A percentile compares a stretch with the other conserved stretches of the same genome.
Evolutionary conservation across 2,329 filamentous ascomycete species (phyloP).

Genomic region (Aureobasidium lini): DNA sequence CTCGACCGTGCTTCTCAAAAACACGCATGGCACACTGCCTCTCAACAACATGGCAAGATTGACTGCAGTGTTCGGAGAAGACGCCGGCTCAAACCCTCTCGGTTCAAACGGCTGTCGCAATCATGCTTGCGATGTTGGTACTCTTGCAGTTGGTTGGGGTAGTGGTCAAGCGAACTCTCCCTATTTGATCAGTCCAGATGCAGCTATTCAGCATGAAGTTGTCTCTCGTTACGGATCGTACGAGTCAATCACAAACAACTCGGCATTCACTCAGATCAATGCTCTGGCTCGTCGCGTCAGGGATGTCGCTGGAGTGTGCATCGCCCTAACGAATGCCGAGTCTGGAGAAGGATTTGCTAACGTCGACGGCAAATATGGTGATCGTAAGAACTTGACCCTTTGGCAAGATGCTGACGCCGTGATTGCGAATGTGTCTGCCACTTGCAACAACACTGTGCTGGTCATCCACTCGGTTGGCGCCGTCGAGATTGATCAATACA

Average conservation of each 20-base stretch:
- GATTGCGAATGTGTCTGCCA: conserved; percentile 42
- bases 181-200: conserved; percentile 25
- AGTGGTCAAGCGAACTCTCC: conserved; percentile 34
- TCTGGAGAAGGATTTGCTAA: conserved; percentile 44
- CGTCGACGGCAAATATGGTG: conserved; percentile 36
- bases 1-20: conserved; percentile 43
- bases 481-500: conserved; percentile 62
- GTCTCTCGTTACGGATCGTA: conserved; percentile 18
- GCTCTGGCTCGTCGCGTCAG: conserved; percentile 23
- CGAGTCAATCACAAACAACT: conserved; percentile 24
- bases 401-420: conserved; percentile 56
- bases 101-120: conserved; percentile 42
- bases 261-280: conserved; percentile 21
- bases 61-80: conserved; percentile 44
- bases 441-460: conserved; percentile 77
- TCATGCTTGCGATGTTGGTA: conserved; percentile 38
- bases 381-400: conserved; percentile 41
- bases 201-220: conserved; percentile 24
- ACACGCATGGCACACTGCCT: conserved; percentile 35
- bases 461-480: conserved; percentile 78
- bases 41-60: conserved; percentile 38
- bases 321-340: conserved; percentile 44
- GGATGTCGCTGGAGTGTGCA: conserved; percentile 24
- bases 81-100: conserved; percentile 36
- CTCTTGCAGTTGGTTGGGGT: conserved; percentile 41